Base-by-base conservation (phyloP, 139 green algal genomes). In the Picochlorum costavermella region DNA sequence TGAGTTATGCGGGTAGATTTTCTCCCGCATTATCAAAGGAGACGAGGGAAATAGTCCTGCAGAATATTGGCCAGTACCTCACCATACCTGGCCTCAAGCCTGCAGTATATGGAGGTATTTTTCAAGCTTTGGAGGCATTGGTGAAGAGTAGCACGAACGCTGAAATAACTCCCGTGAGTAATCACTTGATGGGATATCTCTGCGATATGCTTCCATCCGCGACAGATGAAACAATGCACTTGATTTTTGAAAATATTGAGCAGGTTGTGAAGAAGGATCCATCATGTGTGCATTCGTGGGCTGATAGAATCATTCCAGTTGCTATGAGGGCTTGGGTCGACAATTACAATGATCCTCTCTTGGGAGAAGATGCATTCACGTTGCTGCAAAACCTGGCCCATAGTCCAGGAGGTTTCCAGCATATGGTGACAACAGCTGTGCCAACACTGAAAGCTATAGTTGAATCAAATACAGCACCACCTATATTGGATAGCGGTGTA, bases 161-260 rank as follows among this genome's bases (percentile, higher is more conserved):
- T 25, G 56, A 73, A 49, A 63, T 76, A 31, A 30, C 25, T 14
- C 20, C 30, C 2, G 46, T 64, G 17, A 45, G 61, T 20, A 31
- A 58, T 4, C 50, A 57, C 14, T 61, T 70, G 67, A 60, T 66
- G 51, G 53, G 28, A 31, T 53, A 53, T 53, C n/a, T 53, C 6
- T 53, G 46, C 26, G 29, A 56, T 46, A 36, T 78, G 68, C 55
- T 60, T 40, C 6, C 48, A 12, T 33, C 23, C 2, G 55, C 65
- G 28, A 36, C 60, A 16, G 67, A 75, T 36, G 46, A 73, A 23
- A 30, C 65, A 2, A 69, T 90, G 57, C 83, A 95, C 56, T 55
- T 95, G 45, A 83, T 87, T 51, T 69, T 95, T 64, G 88, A 92
- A 68, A 81, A 75, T 23, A 60, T 92, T 17, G 56, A 64, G 0